Base-by-base conservation (phyloP, 148 eudicot genomes). In the Hydrangea macrophylla region DNA sequence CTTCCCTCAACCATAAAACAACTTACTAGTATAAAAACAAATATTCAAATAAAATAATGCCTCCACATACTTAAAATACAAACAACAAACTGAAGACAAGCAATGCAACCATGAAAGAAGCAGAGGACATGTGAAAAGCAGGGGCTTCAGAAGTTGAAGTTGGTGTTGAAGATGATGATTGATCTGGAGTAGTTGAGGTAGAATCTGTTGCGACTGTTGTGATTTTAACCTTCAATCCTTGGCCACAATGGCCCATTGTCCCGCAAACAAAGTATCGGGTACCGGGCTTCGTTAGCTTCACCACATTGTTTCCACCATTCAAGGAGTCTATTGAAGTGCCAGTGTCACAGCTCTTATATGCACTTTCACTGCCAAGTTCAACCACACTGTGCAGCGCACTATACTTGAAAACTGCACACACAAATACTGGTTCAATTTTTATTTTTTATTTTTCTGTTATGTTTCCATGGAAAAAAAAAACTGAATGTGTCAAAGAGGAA, bases 171-270 rank as follows among this genome's bases (percentile, higher is more conserved):
- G 76, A 25, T 0, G 78, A 31, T 0, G 86, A 59, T 1, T 76
- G 18, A 0, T 78, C 24, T 0, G 85, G 36, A 44, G 85, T 18
- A n/a, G n/a, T n/a, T 0, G 84, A 59, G 8, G 79, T 3, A 0
- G 71, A 48, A 28, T 28, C 66, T 1, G 80, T 80, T 1, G 79
- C 71, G 23, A 73, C 88, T 3, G 81, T 85, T 0, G 66, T 77
- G 48, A 89, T 77, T 73, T 78, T 86, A 1, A 89, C 74, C 78
- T 89, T 89, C 95, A 89, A 86, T 2, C 95, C 95, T 27, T 74
- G 76, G 53, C 31, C 78, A 36, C 95, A 89, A 56, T 89, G 95
- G 23, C 95, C 91, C 7, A 76, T 30, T 13, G 91, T 84, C 9
- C 95, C 91, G 62, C 91, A 89, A 40, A 83, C 84, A 24, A 86